Evolutionary conservation across 371 early-diverging fungal species (phyloP).

Genomic region (Mortierella polycephala): DNA sequence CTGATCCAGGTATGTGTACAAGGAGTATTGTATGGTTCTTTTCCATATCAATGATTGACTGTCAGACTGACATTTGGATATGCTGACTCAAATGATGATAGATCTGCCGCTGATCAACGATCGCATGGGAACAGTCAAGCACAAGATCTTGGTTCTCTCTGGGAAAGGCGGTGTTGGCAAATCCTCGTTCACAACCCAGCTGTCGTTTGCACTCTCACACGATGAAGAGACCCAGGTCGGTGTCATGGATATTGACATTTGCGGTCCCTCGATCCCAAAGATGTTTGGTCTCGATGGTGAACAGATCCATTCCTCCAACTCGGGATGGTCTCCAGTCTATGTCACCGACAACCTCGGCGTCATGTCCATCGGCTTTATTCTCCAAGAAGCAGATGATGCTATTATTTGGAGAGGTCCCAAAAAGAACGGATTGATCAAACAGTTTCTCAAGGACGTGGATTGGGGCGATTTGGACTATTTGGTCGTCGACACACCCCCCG

Average conservation of each 20-base stretch:
- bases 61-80: no score
- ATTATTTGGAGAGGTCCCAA: slow-evolving; percentile 99
- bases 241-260: slow-evolving; percentile 98
- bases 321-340: slow-evolving; percentile 93
- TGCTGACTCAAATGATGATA: slow-evolving; percentile 32
- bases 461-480: slow-evolving; percentile 95
- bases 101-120: slow-evolving; percentile 81
- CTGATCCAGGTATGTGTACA: slow-evolving; percentile 93
- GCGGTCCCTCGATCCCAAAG: slow-evolving; percentile 98
- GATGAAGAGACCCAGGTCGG: slow-evolving; percentile 81
- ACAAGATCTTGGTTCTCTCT: slow-evolving; percentile 93
- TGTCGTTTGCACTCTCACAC: slow-evolving; percentile 80
- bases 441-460: slow-evolving; percentile 97
- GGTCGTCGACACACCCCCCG: slow-evolving; percentile 99
- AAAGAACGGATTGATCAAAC: slow-evolving; percentile 95
- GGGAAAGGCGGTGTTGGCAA: slow-evolving; percentile 99
- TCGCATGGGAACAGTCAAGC: slow-evolving; percentile 72
- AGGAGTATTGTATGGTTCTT: no score
- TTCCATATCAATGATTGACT: background rate
- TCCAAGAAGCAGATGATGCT: slow-evolving; percentile 89
- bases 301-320: slow-evolving; percentile 82
- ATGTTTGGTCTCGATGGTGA: slow-evolving; percentile 93
- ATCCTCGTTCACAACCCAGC: slow-evolving; percentile 84
- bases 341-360: slow-evolving; percentile 90
- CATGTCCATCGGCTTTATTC: slow-evolving; percentile 98